These are phyloP conservation scores for Rosa multiflora DNA, from an alignment of 306 rosid genomes.

Conservation along the genomic window DNA sequence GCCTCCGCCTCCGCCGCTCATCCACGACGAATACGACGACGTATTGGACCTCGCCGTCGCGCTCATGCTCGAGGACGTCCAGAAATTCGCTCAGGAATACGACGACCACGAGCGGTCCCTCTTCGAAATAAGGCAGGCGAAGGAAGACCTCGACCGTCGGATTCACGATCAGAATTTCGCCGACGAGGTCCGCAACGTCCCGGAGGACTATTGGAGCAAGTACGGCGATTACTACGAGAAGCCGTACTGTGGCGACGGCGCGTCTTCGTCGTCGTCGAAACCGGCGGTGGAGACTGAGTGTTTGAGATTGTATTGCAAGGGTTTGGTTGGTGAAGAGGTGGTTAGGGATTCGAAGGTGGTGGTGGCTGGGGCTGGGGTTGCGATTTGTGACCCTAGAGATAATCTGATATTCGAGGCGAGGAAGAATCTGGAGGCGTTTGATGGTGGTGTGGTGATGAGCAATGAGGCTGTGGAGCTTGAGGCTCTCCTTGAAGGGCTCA, in stretches of 20 bases:
- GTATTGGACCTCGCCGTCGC: conserved; percentile 26
- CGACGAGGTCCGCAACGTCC: conserved; percentile 18
- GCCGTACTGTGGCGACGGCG: conserved; percentile 20
- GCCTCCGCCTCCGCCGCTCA: neutral
- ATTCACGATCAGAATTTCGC: conserved; percentile 39
- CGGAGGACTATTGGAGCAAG: conserved; percentile 36
- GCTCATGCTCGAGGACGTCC: conserved; percentile 39
- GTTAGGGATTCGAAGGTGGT: conserved; percentile 31
- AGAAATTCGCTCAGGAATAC: conserved; percentile 14
- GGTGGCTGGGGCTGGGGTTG: conserved; percentile 44
- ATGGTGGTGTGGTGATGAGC: conserved; percentile 19
- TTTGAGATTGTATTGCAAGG: conserved; percentile 46
- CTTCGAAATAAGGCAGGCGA: conserved; percentile 32
- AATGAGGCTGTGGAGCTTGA: conserved; percentile 33
- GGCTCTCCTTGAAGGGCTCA: conserved; percentile 46
- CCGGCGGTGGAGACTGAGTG: conserved; percentile 23
- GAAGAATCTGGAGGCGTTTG: conserved; percentile 37
- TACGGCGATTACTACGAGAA: conserved; percentile 32
- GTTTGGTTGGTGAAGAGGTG: conserved; percentile 47
- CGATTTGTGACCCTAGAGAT: conserved; percentile 38
- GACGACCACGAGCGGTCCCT: conserved; percentile 29
- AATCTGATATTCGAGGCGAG: conserved; percentile 34
- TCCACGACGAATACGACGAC: neutral
- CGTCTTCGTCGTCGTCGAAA: conserved; percentile 12
- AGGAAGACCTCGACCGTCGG: conserved; percentile 42